Evolutionary conservation across 371 early-diverging fungal genomes (phyloP).

Genomic region (Syncephalastrum contaminatum): DNA sequence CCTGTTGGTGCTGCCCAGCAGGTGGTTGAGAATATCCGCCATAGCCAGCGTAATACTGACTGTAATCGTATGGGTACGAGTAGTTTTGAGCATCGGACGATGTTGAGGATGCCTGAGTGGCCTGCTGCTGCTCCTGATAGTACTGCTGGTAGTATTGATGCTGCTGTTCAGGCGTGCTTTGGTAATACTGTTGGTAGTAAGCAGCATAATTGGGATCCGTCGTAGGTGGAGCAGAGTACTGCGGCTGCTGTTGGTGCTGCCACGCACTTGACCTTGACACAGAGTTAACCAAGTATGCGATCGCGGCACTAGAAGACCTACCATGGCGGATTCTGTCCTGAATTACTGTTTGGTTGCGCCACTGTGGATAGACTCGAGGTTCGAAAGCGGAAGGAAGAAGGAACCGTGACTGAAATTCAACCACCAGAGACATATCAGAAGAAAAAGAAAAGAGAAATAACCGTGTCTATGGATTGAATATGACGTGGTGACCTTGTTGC

Average conservation of each 20-base stretch:
- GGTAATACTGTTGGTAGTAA: constrained; percentile 36
- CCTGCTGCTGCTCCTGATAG: constrained; percentile 11
- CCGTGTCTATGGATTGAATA: no score
- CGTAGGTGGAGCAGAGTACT: constrained; percentile 5
- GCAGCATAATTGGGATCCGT: constrained; percentile 5
- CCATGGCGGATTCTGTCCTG: no score
- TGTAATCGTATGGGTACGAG: constrained; percentile 12
- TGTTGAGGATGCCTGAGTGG: neutral
- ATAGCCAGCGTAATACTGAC: constrained; percentile 10
- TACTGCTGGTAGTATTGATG: constrained; percentile 12
- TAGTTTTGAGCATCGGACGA: constrained; percentile 3
- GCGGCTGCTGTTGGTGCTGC: constrained; percentile 15
- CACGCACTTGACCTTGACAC: constrained; percentile 21
- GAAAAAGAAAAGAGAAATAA: no score
- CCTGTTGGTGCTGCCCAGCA: constrained; percentile 4
- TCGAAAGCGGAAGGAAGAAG: no score
- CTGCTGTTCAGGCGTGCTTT: constrained; percentile 7
- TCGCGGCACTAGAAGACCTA: no score
- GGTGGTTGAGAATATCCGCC: constrained; percentile 16
- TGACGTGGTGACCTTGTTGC: no score
- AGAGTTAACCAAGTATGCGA: no score
- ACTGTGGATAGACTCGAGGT: no score
- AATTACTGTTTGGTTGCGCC: no score
- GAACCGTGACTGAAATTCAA: no score
- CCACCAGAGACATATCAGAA: no score